Evolutionary conservation across 176 grass and related monocot species (phyloP).

Genomic region (Oryza glaberrima): DNA sequence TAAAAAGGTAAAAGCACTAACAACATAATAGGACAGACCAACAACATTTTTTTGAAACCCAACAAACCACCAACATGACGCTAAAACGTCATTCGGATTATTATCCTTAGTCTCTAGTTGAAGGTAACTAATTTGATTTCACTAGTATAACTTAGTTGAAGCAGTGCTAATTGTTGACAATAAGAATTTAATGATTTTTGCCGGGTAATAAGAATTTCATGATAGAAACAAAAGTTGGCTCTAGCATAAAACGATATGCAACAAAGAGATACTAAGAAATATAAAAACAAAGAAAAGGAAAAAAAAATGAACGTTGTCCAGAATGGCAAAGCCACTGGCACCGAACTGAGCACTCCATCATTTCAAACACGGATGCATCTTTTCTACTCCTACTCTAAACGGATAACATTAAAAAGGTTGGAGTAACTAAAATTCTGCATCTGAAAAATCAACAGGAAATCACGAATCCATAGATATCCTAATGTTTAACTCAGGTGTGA

Average conservation of each 20-base stretch:
- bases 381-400: neutral
- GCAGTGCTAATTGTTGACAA: neutral
- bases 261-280: neutral
- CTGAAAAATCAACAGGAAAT: neutral
- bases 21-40: neutral
- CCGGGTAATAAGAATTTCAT: neutral
- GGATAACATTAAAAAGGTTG: neutral
- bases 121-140: neutral
- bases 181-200: neutral
- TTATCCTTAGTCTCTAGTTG: neutral
- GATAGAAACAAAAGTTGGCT: neutral
- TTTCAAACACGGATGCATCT: slow-evolving; percentile 14
- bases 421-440: slow-evolving; percentile 14
- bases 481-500: neutral
- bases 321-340: neutral
- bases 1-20: neutral
- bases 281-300: neutral
- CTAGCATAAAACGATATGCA: neutral
- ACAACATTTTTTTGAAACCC: too few species aligned
- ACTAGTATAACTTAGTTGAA: neutral
- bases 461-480: neutral
- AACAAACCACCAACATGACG: neutral
- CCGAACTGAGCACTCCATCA: neutral
- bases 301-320: slow-evolving; percentile 17
- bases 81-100: neutral